Conservation (phyloP, 2,329 filamentous ascomycete species). For the Seiridium cupressi region DNA sequence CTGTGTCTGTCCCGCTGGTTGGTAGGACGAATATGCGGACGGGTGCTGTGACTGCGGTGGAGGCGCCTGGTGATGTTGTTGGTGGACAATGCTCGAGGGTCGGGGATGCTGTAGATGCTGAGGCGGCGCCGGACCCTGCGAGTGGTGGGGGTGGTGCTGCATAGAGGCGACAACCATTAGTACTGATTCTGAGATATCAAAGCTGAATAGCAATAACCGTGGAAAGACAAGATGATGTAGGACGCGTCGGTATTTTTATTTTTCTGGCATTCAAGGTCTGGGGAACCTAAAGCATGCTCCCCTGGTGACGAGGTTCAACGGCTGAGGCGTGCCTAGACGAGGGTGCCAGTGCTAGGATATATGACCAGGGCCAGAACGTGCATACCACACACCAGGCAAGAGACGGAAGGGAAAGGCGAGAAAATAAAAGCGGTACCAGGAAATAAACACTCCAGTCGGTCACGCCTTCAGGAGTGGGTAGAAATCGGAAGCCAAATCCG, state of each 20-base stretch:
- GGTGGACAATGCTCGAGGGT: slow-evolving; percentile 70
- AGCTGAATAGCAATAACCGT: slow-evolving; percentile 33
- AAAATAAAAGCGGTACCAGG: slow-evolving; percentile 27
- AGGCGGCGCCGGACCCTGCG: slow-evolving; percentile 67
- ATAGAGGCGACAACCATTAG: slow-evolving; percentile 62
- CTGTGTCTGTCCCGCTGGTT: slow-evolving; percentile 60
- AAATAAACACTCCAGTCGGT: slow-evolving; percentile 27
- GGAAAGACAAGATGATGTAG: slow-evolving; percentile 37
- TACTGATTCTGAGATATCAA: slow-evolving; percentile 31
- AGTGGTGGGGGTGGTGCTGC: slow-evolving; percentile 75
- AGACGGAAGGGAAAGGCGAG: slow-evolving; percentile 19
- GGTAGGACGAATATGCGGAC: slow-evolving; percentile 71
- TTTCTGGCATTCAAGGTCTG: slow-evolving; percentile 44
- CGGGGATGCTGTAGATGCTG: slow-evolving; percentile 70
- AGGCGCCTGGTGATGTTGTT: slow-evolving; percentile 69
- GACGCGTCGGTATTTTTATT: slow-evolving; percentile 50
- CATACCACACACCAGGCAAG: slow-evolving; percentile 17
- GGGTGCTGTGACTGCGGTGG: slow-evolving; percentile 59
- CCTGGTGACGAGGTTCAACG: slow-evolving; percentile 40
- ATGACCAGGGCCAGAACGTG: slow-evolving; percentile 24
- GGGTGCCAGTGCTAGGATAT: slow-evolving; percentile 24
- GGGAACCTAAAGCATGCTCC: slow-evolving; percentile 36
- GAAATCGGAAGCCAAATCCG: slow-evolving; percentile 35
- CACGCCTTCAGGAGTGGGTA: slow-evolving; percentile 27
- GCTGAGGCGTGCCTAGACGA: slow-evolving; percentile 29